These are phyloP conservation scores for Verticillium alfalfae DNA, from an alignment of 2,329 filamentous ascomycete genomes.

Conservation along the genomic window DNA sequence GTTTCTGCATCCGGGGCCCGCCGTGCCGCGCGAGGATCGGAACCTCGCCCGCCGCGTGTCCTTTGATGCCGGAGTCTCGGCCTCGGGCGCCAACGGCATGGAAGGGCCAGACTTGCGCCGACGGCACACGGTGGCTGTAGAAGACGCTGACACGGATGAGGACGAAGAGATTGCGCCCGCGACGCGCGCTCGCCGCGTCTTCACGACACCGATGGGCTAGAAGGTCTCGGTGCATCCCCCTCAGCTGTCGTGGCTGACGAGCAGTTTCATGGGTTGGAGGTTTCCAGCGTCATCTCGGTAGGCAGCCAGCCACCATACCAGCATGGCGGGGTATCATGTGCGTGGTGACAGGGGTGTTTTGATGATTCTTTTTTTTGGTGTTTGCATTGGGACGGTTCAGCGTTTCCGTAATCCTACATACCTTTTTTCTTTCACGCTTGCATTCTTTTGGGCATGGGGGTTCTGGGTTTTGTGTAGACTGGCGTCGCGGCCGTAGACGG, in stretches of 20 bases:
- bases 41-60: slow-evolving; percentile 5
- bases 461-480: neutral
- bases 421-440: too few relatives aligned
- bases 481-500: neutral
- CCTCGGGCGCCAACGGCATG: neutral
- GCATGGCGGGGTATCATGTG: too few relatives aligned
- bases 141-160: slow-evolving; percentile 5
- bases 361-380: neutral
- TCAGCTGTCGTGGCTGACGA: neutral
- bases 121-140: slow-evolving; percentile 8
- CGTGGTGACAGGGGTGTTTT: slow-evolving; percentile 1
- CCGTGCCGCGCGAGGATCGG: slow-evolving; percentile 21
- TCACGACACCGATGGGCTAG: slow-evolving; percentile 9
- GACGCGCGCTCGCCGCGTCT: slow-evolving; percentile 4
- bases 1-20: slow-evolving; percentile 43
- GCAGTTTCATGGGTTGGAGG: neutral
- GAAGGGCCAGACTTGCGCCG: slow-evolving; percentile 5
- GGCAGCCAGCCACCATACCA: neutral
- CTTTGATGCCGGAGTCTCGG: slow-evolving; percentile 2
- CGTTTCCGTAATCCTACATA: neutral
- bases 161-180: neutral
- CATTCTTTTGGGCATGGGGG: too few relatives aligned
- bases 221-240: neutral
- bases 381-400: neutral
- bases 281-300: slow-evolving; percentile 1